Evolutionary conservation across 164 flowering plant species (phyloP).

Genomic region (Chimonanthus praecox): DNA sequence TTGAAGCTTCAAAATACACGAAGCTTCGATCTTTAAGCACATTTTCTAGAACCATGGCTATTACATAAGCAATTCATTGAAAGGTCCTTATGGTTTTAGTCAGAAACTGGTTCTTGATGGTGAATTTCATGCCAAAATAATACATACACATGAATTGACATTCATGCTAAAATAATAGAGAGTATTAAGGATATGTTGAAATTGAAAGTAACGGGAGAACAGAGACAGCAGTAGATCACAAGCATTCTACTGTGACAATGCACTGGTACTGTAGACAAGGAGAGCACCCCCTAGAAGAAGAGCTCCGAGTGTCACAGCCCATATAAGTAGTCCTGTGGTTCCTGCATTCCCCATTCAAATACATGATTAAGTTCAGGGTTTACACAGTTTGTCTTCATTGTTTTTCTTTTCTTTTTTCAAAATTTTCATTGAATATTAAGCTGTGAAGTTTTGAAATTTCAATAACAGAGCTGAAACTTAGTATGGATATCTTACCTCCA

Average conservation of each 20-base stretch:
- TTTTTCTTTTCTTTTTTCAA: neutral
- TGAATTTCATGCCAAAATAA: neutral
- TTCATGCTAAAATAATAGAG: neutral
- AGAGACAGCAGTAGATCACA: neutral
- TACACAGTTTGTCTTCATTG: neutral
- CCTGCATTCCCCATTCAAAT: constrained; percentile 36
- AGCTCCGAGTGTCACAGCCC: constrained; percentile 83
- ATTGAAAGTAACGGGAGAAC: neutral
- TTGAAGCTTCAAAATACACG: too few species aligned
- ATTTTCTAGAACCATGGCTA: neutral
- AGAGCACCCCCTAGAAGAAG: constrained; percentile 87
- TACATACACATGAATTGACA: neutral
- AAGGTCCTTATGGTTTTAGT: too few species aligned
- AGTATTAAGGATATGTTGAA: neutral
- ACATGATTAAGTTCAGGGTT: neutral
- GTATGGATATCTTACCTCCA: constrained; percentile 55
- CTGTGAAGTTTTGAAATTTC: too few species aligned
- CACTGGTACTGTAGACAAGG: constrained; percentile 98
- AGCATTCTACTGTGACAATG: constrained; percentile 59
- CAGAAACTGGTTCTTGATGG: neutral
- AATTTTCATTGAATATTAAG: neutral
- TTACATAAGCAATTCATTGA: neutral
- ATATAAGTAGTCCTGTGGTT: constrained; percentile 70
- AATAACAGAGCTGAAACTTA: neutral
- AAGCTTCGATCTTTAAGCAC: neutral